Evolutionary conservation across 2,329 filamentous ascomycete genomes (phyloP).

Genomic region (Penicillium sp.): DNA sequence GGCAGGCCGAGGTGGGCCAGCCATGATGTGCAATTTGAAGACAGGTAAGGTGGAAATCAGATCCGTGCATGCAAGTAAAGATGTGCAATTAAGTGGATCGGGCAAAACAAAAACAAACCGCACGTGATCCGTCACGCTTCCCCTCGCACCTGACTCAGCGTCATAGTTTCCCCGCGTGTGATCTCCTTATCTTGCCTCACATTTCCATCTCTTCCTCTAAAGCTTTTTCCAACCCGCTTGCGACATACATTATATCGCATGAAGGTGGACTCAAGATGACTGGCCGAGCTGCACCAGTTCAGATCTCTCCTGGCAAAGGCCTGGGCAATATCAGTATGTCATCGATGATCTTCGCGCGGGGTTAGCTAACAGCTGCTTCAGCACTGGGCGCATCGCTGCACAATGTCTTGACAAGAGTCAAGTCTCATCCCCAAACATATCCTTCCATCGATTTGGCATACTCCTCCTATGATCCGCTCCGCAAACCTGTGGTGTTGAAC

Average conservation of each 20-base stretch:
- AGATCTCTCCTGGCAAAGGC: conserved; percentile 65
- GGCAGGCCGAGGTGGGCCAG: conserved; percentile 53
- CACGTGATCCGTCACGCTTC: conserved; percentile 20
- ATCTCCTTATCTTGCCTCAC: conserved; percentile 5
- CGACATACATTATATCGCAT: not conserved
- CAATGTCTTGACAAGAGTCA: conserved; percentile 81
- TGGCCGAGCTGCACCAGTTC: conserved; percentile 45
- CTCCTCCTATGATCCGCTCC: conserved; percentile 70
- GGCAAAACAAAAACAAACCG: conserved; percentile 26
- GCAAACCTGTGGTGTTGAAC: conserved; percentile 69
- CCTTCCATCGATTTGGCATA: conserved; percentile 80
- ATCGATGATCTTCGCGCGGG: conserved; percentile 9
- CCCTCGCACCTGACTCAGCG: conserved; percentile 23
- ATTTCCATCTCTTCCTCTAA: conserved; percentile 2
- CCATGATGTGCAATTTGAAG: conserved; percentile 44
- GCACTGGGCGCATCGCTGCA: conserved; percentile 89
- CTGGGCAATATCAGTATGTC: conserved; percentile 60
- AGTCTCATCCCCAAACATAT: conserved; percentile 79
- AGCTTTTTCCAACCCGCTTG: conserved; percentile 9
- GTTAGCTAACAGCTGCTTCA: conserved; percentile 41
- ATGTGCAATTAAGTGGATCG: conserved; percentile 2
- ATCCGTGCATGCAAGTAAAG: conserved; percentile 1
- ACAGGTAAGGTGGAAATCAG: not conserved
- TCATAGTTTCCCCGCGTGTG: conserved; percentile 11
- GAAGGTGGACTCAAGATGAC: conserved; percentile 30